Evolutionary conservation across 805 yeast species (phyloP).

Genomic region (Starmerella scarabaei): DNA sequence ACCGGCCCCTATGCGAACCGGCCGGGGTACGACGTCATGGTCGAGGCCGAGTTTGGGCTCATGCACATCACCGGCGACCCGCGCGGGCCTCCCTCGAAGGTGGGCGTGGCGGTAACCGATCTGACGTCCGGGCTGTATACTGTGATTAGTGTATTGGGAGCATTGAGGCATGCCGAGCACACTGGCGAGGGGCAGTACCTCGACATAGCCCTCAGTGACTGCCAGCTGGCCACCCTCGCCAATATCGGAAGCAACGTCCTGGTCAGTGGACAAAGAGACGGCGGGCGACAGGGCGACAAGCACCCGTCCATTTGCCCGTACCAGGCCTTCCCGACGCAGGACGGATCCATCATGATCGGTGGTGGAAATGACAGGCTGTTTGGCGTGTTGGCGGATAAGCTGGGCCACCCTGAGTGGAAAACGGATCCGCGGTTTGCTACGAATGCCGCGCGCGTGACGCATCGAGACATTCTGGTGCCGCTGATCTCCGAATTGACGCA

Average conservation of each 20-base stretch:
- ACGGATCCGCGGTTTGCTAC: slow-evolving; percentile 26
- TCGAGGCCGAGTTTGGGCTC: slow-evolving; percentile 34
- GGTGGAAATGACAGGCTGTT: slow-evolving; percentile 33
- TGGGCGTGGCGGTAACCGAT: slow-evolving; percentile 35
- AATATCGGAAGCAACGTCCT: slow-evolving; percentile 31
- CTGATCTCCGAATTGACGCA: slow-evolving; percentile 25
- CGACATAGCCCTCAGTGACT: slow-evolving; percentile 30
- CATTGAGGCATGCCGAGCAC: slow-evolving; percentile 25
- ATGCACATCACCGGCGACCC: slow-evolving; percentile 35
- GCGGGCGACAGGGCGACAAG: slow-evolving; percentile 33
- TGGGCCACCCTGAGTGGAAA: slow-evolving; percentile 30
- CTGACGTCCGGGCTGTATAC: slow-evolving; percentile 32
- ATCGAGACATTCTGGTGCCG: slow-evolving; percentile 27
- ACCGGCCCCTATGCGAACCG: slow-evolving; percentile 30
- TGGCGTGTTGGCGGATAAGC: slow-evolving; percentile 25
- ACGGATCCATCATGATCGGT: slow-evolving; percentile 31
- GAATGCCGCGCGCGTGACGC: slow-evolving; percentile 29
- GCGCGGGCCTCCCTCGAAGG: slow-evolving; percentile 32
- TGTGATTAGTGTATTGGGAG: slow-evolving; percentile 29
- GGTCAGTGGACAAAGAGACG: slow-evolving; percentile 30
- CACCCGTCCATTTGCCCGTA: slow-evolving; percentile 34
- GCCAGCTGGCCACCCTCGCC: slow-evolving; percentile 32
- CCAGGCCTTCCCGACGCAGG: slow-evolving; percentile 31
- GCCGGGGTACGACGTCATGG: slow-evolving; percentile 36
- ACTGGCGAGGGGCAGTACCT: slow-evolving; percentile 31